phyloP scores from a whole-genome alignment of 2,329 filamentous ascomycete genomes.

The Cadophora luteo-olivacea region DNA sequence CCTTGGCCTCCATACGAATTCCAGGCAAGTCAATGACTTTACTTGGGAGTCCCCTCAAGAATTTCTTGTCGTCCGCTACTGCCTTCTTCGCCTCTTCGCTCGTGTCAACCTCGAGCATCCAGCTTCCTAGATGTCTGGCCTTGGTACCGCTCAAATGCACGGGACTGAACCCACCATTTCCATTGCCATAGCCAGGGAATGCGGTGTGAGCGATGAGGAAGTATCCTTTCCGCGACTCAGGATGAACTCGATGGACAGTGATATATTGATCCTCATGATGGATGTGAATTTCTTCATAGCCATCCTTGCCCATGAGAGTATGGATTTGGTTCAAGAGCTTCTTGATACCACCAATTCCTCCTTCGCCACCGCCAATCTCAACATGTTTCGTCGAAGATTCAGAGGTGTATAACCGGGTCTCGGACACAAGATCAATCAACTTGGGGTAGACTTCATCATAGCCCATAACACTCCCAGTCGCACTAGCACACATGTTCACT shows the following conservation, averaged over 20 bases:
- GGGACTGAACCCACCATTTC: constrained; percentile 79
- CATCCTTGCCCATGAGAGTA: constrained; percentile 92
- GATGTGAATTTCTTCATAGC: constrained; percentile 93
- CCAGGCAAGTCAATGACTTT: constrained; percentile 77
- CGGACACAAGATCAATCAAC: constrained; percentile 90
- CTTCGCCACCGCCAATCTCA: constrained; percentile 72
- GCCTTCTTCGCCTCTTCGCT: constrained; percentile 70
- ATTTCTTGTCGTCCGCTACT: constrained; percentile 71
- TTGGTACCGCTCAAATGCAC: constrained; percentile 84
- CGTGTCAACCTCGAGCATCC: constrained; percentile 90
- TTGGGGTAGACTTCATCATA: constrained; percentile 97
- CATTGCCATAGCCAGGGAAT: constrained; percentile 87
- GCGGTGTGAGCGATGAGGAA: constrained; percentile 97
- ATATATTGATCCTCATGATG: constrained; percentile 97
- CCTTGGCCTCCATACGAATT: constrained; percentile 74
- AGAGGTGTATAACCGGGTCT: constrained; percentile 83
- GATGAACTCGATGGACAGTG: constrained; percentile 94
- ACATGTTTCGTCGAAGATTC: constrained; percentile 71
- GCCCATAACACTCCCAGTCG: constrained; percentile 95
- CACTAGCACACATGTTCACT: constrained; percentile 94
- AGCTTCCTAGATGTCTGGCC: constrained; percentile 85
- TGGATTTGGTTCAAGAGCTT: constrained; percentile 95
- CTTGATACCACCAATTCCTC: constrained; percentile 89
- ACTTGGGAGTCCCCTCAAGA: constrained; percentile 83
- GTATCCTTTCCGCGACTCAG: constrained; percentile 88